A percentile compares a stretch with the other conserved stretches of the same genome.
These are phyloP conservation scores for Tolypocladium paradoxum DNA, from an alignment of 2,329 filamentous ascomycete species.

Conservation along the genomic window DNA sequence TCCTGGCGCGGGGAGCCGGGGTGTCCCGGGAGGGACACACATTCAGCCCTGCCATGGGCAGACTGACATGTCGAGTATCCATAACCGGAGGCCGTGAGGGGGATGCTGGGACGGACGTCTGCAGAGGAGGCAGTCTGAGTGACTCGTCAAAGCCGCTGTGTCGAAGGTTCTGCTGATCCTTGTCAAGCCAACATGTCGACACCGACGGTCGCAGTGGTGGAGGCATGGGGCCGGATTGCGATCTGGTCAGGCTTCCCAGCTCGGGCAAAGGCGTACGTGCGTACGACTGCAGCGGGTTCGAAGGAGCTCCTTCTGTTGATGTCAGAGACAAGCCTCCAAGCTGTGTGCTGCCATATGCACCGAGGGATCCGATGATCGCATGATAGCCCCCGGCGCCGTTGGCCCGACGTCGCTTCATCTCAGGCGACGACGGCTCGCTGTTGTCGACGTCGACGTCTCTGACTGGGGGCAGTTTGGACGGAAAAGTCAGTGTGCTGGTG, in stretches of 20 bases:
- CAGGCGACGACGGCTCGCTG: slow-evolving; percentile 31
- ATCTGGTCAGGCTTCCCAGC: slow-evolving; percentile 17
- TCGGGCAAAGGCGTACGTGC: slow-evolving; percentile 17
- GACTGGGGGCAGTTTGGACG: slow-evolving; percentile 11
- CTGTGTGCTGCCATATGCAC: slow-evolving; percentile 4
- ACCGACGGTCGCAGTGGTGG: slow-evolving; percentile 40
- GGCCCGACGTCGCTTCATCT: slow-evolving; percentile 53
- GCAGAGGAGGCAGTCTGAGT: slow-evolving; percentile 41
- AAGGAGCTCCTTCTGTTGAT: slow-evolving; percentile 10
- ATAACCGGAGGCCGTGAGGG: slow-evolving; percentile 13
- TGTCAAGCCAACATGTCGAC: slow-evolving; percentile 17
- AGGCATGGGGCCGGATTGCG: slow-evolving; percentile 34
- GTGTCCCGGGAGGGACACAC: slow-evolving; percentile 3
- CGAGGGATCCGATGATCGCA: slow-evolving; percentile 8
- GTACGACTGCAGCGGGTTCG: slow-evolving; percentile 11
- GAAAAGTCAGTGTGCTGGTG: slow-evolving; percentile 11
- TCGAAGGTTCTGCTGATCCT: slow-evolving; percentile 20
- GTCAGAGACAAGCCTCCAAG: slow-evolving; percentile 8
- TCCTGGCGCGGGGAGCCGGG: slow-evolving; percentile 22
- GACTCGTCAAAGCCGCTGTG: slow-evolving; percentile 43
- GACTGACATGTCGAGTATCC: slow-evolving; percentile 15
- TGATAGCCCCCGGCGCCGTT: slow-evolving; percentile 30
- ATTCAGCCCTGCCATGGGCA: slow-evolving; percentile 16
- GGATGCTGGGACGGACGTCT: slow-evolving; percentile 28
- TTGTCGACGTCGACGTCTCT: slow-evolving; percentile 24